A percentile compares a stretch with the other conserved stretches of the same genome.
Conservation (phyloP, 768 basidiomycete species). For the Rubroboletus satanas region DNA sequence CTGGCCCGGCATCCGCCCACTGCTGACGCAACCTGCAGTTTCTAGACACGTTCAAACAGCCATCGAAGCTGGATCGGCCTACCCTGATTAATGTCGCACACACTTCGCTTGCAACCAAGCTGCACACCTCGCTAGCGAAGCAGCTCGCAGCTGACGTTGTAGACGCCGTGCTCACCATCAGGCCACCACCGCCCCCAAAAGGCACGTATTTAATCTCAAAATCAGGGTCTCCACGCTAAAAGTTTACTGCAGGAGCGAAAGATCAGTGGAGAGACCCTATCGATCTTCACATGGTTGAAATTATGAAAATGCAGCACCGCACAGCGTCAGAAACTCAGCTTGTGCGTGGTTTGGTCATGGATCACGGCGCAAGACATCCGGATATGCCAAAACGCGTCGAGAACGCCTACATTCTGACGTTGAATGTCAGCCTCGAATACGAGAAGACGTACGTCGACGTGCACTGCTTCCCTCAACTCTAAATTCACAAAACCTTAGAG, state of each 20-base stretch:
- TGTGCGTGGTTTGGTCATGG: conserved; percentile 90
- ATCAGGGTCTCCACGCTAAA: conserved; percentile 29
- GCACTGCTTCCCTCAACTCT: conserved; percentile 17
- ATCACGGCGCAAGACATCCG: conserved; percentile 96
- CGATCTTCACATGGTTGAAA: conserved; percentile 98
- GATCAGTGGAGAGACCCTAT: conserved; percentile 84
- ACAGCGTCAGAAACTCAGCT: conserved; percentile 97
- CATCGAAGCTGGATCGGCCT: conserved; percentile 76
- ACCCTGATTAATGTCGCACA: conserved; percentile 90
- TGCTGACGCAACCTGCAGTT: conserved; percentile 54
- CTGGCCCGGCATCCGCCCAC: conserved; percentile 7
- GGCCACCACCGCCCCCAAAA: conserved; percentile 58
- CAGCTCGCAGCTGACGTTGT: conserved; percentile 90
- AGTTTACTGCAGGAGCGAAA: conserved; percentile 43
- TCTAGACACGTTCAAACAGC: conserved; percentile 84
- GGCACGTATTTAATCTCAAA: conserved; percentile 39
- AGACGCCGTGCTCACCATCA: conserved; percentile 90
- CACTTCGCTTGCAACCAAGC: conserved; percentile 94
- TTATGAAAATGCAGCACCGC: conserved; percentile 99
- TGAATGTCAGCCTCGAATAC: conserved; percentile 98
- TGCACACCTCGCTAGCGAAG: conserved; percentile 76
- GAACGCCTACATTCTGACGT: conserved; percentile 90
- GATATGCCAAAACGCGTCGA: conserved; percentile 99
- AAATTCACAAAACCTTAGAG: conserved; percentile 47
- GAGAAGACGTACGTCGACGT: conserved; percentile 86